Conservation (phyloP, 495 filamentous ascomycete genomes). For the Hamigera avellanea region DNA sequence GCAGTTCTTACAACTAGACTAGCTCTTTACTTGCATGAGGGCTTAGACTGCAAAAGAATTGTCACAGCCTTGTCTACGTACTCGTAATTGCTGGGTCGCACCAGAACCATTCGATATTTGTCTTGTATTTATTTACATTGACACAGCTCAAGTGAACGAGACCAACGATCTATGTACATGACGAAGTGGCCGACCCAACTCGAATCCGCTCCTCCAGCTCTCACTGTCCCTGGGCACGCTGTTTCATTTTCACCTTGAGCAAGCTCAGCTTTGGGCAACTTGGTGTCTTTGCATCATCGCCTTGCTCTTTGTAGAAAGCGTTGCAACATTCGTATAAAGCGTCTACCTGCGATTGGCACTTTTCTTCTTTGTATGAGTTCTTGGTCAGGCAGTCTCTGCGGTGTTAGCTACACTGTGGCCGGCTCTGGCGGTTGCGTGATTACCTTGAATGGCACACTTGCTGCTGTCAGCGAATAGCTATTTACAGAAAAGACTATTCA, state of each 20-base stretch:
- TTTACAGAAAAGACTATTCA: neutral
- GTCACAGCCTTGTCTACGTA: conserved; percentile 38
- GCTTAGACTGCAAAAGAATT: conserved; percentile 39
- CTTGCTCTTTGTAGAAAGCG: conserved; percentile 69
- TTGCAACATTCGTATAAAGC: conserved; percentile 95
- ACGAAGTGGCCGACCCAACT: neutral
- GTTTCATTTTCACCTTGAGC: conserved; percentile 78
- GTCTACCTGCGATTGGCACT: conserved; percentile 69
- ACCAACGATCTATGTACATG: conserved; percentile 6
- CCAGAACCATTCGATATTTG: no score
- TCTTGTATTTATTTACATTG: no score
- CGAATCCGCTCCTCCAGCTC: conserved; percentile 4
- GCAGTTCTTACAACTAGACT: conserved; percentile 60
- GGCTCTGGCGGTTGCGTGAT: neutral
- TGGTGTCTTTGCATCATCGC: conserved; percentile 61
- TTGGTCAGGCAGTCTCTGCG: conserved; percentile 65
- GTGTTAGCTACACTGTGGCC: conserved; percentile 7
- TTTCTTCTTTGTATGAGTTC: conserved; percentile 79
- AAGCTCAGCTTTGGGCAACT: conserved; percentile 81
- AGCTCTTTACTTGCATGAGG: conserved; percentile 39
- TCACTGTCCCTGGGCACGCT: conserved; percentile 42
- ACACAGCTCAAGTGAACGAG: no score
- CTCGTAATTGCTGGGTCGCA: conserved; percentile 1
- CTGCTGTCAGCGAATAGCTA: conserved; percentile 4
- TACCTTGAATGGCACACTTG: conserved; percentile 86